Evolutionary conservation across 306 rosid genomes (phyloP).

Genomic region (Quercus ilex): DNA sequence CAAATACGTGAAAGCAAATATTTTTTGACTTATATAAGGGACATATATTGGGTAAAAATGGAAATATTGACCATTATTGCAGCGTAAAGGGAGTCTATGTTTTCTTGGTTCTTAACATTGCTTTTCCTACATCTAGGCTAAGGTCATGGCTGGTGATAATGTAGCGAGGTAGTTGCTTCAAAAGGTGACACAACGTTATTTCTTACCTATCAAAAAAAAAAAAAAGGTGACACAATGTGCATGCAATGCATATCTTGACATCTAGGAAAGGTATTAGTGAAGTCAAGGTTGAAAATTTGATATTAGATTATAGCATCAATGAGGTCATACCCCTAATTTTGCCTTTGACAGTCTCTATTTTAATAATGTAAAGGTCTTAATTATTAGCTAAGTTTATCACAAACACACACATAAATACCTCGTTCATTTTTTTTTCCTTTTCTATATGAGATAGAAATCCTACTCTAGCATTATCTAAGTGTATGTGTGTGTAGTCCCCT

Average conservation of each 20-base stretch:
- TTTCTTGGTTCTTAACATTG: conserved; percentile 3
- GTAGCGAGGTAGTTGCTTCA: conserved; percentile 83
- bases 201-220: too few species aligned
- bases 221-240: conserved; percentile 86
- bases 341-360: background rate
- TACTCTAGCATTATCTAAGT: too few species aligned
- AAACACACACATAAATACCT: background rate
- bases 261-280: conserved; percentile 64
- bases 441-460: too few species aligned
- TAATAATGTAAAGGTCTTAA: background rate
- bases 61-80: background rate
- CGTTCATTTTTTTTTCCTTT: background rate
- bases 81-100: background rate
- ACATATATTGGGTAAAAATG: background rate
- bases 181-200: conserved; percentile 67
- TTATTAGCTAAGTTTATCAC: background rate
- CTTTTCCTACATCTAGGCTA: conserved; percentile 56
- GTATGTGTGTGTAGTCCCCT: too few species aligned
- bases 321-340: background rate
- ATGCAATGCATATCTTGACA: conserved; percentile 84
- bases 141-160: conserved; percentile 97
- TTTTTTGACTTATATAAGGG: background rate
- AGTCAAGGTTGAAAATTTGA: too few species aligned
- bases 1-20: background rate
- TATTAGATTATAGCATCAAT: background rate